Conservation (phyloP, 2,329 filamentous ascomycete genomes). For the Sporothrix schenckii region DNA sequence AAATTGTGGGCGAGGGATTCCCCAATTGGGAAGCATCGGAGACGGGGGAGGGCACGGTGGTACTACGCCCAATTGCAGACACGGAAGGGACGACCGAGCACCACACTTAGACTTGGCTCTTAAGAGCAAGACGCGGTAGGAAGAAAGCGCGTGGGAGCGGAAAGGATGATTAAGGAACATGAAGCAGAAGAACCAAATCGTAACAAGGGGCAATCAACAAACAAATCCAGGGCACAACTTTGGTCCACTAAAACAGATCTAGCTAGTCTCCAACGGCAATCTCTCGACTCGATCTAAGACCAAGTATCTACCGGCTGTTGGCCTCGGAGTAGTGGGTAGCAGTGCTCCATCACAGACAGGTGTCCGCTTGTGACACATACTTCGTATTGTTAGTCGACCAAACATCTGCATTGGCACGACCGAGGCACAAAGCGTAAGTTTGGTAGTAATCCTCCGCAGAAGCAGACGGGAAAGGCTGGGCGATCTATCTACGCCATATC, state of each 20-base stretch:
- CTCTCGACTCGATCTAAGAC: neutral
- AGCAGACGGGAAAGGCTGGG: neutral
- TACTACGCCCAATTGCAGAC: no score
- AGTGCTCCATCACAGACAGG: neutral
- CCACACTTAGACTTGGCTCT: neutral
- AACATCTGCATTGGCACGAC: neutral
- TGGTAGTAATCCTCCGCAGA: neutral
- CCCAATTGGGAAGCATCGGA: conserved; percentile 25
- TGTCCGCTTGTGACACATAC: neutral
- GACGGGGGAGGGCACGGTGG: neutral
- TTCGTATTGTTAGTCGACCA: neutral
- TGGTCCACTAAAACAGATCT: conserved; percentile 16
- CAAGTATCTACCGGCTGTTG: neutral
- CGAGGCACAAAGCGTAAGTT: neutral
- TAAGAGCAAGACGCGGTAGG: no score
- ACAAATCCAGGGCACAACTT: conserved; percentile 2
- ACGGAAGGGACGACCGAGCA: conserved; percentile 4
- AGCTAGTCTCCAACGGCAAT: conserved; percentile 1
- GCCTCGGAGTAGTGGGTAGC: neutral
- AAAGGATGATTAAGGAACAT: no score
- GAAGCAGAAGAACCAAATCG: neutral
- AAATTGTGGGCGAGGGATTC: neutral
- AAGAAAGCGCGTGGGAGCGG: no score
- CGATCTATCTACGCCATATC: conserved; percentile 14
- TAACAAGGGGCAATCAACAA: conserved; percentile 22